These are phyloP conservation scores for Stygiomarasmius scandens DNA, from an alignment of 1,284 basidiomycete genomes.

Conservation along the genomic window DNA sequence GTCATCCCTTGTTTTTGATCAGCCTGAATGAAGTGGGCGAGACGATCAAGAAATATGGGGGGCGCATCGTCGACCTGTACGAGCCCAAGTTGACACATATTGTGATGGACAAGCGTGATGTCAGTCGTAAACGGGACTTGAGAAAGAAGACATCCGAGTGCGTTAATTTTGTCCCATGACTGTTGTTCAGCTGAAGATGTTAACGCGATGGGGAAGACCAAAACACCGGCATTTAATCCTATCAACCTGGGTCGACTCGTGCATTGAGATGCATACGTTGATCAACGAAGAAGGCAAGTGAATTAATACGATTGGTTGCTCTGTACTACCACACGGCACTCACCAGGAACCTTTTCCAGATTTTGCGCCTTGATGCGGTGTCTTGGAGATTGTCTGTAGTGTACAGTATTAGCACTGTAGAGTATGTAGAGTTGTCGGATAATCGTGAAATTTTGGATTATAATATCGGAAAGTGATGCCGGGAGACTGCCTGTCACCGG, in stretches of 20 bases:
- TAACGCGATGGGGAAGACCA: constrained; percentile 46
- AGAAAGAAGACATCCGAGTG: constrained; percentile 74
- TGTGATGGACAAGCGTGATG: constrained; percentile 78
- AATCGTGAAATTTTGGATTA: neutral
- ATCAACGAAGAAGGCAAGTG: constrained; percentile 77
- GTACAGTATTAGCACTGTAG: neutral
- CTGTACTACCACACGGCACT: neutral
- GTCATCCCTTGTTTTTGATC: constrained; percentile 6
- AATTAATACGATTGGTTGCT: neutral
- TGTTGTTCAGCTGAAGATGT: neutral
- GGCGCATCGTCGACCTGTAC: constrained; percentile 64
- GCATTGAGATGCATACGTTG: constrained; percentile 78
- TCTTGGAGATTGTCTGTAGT: neutral
- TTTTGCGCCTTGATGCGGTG: constrained; percentile 18
- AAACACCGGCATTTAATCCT: constrained; percentile 80
- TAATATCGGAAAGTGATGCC: neutral
- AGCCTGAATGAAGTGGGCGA: constrained; percentile 62
- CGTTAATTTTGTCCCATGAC: constrained; percentile 17
- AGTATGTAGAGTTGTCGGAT: no score
- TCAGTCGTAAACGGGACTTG: constrained; percentile 68
- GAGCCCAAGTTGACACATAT: constrained; percentile 85
- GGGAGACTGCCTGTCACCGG: neutral
- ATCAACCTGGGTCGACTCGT: constrained; percentile 75
- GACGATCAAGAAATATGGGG: constrained; percentile 70
- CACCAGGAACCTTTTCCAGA: constrained; percentile 6